A percentile compares a stretch with the other conserved stretches of the same genome.
Conservation (phyloP, 495 filamentous ascomycete genomes). For the Lophiostoma macrostomum region DNA sequence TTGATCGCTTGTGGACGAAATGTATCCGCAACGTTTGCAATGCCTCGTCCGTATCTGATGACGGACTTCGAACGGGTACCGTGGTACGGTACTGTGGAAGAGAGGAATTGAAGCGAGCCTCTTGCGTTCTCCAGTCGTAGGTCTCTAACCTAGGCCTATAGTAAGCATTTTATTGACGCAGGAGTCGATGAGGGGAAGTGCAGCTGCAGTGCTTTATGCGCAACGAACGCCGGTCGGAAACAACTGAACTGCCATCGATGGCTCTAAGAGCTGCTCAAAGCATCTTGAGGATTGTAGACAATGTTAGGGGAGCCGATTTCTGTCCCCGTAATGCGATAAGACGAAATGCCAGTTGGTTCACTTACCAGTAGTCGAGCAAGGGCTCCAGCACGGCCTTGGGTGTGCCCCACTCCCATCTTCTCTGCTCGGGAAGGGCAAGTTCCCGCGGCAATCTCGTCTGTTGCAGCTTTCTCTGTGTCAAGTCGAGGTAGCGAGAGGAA, state of each 20-base stretch:
- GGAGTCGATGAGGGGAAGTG: no score
- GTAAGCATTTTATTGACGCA: slow-evolving; percentile 13
- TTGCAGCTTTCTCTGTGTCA: slow-evolving; percentile 43
- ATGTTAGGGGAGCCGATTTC: no score
- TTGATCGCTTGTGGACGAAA: slow-evolving; percentile 40
- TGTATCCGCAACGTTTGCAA: slow-evolving; percentile 34
- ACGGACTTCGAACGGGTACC: slow-evolving; percentile 35
- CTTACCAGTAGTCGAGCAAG: slow-evolving; percentile 42
- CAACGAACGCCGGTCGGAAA: no score
- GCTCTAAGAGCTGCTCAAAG: no score
- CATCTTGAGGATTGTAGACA: no score
- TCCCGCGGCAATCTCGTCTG: slow-evolving; percentile 41
- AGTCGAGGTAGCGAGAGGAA: slow-evolving; percentile 39
- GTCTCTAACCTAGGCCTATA: slow-evolving; percentile 50
- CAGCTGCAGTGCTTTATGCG: no score
- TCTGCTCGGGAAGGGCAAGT: slow-evolving; percentile 26
- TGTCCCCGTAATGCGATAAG: neutral
- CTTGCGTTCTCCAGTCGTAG: slow-evolving; percentile 60
- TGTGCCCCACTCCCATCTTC: slow-evolving; percentile 38
- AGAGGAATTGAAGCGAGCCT: slow-evolving; percentile 51
- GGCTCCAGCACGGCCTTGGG: slow-evolving; percentile 40
- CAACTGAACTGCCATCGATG: no score
- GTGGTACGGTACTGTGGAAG: slow-evolving; percentile 60
- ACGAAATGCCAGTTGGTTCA: neutral
- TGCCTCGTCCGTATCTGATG: neutral